Conservation (phyloP, 768 basidiomycete species). For the Boletus huronensis region DNA sequence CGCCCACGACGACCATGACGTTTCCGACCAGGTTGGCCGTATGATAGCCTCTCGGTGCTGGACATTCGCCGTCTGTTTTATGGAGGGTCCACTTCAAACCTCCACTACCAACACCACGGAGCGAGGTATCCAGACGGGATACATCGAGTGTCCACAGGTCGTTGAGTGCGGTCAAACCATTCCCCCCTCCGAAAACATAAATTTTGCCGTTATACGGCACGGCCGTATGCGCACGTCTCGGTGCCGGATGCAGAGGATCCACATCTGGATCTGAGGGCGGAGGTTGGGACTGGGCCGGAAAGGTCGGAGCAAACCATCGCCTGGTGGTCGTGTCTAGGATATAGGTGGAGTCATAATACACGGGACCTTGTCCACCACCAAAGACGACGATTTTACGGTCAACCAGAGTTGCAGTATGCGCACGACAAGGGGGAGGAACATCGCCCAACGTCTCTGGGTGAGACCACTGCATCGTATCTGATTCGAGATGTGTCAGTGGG, state of each 20-base stretch:
- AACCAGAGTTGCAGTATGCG: constrained; percentile 83
- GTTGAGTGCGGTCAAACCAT: constrained; percentile 83
- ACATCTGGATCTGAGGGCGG: neutral
- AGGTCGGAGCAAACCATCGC: constrained; percentile 55
- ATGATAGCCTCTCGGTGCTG: constrained; percentile 80
- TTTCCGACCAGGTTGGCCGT: constrained; percentile 83
- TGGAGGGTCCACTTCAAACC: constrained; percentile 58
- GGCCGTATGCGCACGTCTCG: constrained; percentile 85
- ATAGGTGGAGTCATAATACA: constrained; percentile 81
- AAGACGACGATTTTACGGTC: constrained; percentile 79
- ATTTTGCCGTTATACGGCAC: constrained; percentile 69
- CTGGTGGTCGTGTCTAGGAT: constrained; percentile 76
- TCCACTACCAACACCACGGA: constrained; percentile 9
- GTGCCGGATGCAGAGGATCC: constrained; percentile 43
- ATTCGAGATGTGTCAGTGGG: neutral
- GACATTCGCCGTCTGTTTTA: constrained; percentile 51
- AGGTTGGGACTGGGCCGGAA: constrained; percentile 19
- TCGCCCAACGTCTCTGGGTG: constrained; percentile 77
- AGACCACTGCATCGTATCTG: constrained; percentile 90
- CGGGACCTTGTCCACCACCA: constrained; percentile 81
- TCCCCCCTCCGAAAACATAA: constrained; percentile 93
- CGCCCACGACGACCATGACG: constrained; percentile 86
- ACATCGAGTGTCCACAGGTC: constrained; percentile 89
- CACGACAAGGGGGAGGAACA: constrained; percentile 76
- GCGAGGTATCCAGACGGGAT: constrained; percentile 35